Evolutionary conservation across 805 yeast species (phyloP), one percentile per base, ranked within the genome.

Genomic region (Yarrowia hollandica): DNA sequence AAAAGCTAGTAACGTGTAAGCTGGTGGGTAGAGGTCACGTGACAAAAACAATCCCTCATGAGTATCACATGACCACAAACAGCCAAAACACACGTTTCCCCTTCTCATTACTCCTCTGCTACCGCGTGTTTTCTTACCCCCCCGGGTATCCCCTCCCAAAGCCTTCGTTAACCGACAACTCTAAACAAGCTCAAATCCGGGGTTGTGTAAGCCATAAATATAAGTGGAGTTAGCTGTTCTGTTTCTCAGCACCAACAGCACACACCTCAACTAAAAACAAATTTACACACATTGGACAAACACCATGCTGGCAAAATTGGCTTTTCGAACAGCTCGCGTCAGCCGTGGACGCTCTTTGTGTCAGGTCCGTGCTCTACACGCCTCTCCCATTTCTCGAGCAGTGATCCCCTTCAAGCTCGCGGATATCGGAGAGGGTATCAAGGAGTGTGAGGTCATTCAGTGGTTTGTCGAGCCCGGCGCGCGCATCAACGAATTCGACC

Each of bases 391-490:
- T 4, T 8, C 25, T 11, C 50, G 34, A 19, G 64, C 65, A 4
- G 60, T 66, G 18, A 60, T 61, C 25, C 73, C 72, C 14, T 70
- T 65, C 57, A 56, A 66, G 37, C 61, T 70, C 37, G 74, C 74
- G 16, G 74, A 70, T 55, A 69, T 70, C 16, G 74, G 74, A 4
- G 74, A 70, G 44, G 73, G 72, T 5, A 70, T 70, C 62, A 69
- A 68, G 52, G 74, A 70, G 54, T 70, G 74, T 58, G 74, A 70
- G 60, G 71, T 70, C 21, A 70, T 70, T 37, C 74, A 70, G 61
- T 70, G 74, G 74, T 68, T 70, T 61, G 72, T 70, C 8, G 69
- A 69, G 60, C 73, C 74, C 14, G 71, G 71, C 2, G 71, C 72
- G 12, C 62, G 66, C 15, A 65, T 70, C 31, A 72, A 68, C 44